A percentile compares a stretch with the other conserved stretches of the same genome.
These are phyloP conservation scores for Rhizopogon vulgaris DNA, from an alignment of 768 basidiomycete species.

Conservation along the genomic window DNA sequence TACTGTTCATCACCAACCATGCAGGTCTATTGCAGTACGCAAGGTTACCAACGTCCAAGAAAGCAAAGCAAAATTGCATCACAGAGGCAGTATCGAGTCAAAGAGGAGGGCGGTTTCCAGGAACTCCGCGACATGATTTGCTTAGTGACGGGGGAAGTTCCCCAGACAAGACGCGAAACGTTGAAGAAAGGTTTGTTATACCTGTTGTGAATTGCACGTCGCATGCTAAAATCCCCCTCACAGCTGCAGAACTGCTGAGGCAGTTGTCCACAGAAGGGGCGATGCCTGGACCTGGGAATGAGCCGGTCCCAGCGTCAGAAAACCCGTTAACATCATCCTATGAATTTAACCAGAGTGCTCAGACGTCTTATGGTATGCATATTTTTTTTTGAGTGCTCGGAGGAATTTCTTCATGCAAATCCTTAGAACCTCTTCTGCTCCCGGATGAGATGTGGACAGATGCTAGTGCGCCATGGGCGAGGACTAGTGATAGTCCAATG, in stretches of 20 bases:
- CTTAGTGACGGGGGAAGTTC: constrained; percentile 20
- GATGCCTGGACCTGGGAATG: background rate
- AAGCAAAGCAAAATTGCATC: constrained; percentile 9
- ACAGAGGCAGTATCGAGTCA: constrained; percentile 23
- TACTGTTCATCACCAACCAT: background rate
- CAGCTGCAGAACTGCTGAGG: constrained; percentile 2
- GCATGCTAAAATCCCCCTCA: background rate
- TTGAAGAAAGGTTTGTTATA: constrained; percentile 15
- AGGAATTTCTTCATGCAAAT: background rate
- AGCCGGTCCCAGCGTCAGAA: background rate
- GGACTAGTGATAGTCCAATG: background rate
- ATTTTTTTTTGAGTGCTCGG: background rate
- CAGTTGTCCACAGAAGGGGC: background rate
- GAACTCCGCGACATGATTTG: constrained; percentile 21
- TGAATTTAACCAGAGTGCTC: background rate
- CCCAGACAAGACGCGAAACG: constrained; percentile 21
- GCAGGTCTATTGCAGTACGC: background rate
- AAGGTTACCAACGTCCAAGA: background rate
- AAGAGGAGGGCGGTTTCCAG: constrained; percentile 24
- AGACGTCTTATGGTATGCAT: background rate
- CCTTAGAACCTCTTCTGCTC: background rate
- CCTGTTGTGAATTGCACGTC: background rate
- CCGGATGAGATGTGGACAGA: background rate
- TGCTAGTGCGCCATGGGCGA: background rate
- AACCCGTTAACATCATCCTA: background rate